Evolutionary conservation across 2,329 filamentous ascomycete genomes (phyloP), one percentile per base, ranked within the genome.

Genomic region (Phaeomoniella chlamydospora): DNA sequence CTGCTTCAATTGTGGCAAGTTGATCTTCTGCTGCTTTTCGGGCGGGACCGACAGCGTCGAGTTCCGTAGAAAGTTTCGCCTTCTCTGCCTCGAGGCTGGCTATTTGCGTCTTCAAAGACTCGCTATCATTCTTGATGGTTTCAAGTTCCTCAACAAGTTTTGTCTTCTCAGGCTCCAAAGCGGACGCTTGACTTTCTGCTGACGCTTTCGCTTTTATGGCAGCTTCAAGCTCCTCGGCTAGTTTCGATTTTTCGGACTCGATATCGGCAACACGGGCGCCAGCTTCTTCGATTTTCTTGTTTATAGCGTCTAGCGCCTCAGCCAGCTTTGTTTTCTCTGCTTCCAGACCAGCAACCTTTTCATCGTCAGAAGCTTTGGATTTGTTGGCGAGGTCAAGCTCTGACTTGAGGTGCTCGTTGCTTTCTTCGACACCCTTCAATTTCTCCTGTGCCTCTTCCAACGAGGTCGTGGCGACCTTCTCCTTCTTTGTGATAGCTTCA

Each of bases 361-460:
- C 74, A 40, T 73, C 65, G 17, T 71, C 64, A 12, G 73, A 73
- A 18, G 52, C 47, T 44, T 56, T 64, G 36, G 67, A 67, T 44
- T 58, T 56, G 49, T 64, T 31, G 50, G 56, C 4, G 50, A 33
- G 33, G 6, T 32, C 17, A 16, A 42, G 29, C 13, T 39, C 32
- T 2, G 36, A 34, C 15, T 38, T 38, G 4, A 38, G 16, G 10
- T 26, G 29, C 14, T 29, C n/a, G 18, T 29, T 29, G 18, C 18
- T 36, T 6, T 31, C 38, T 38, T 40, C 29, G n/a, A n/a, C n/a
- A n/a, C n/a, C n/a, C 15, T 22, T 22, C 18, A 39, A 10, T 15
- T 39, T 43, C 6, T 34, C 39, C 15, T 33, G 15, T 3, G 36
- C 42, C 16, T 37, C 36, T 17, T 41, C 38, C 3, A 41, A 17